Evolutionary conservation across 1,284 basidiomycete genomes (phyloP).

Genomic region (Somion occarium): DNA sequence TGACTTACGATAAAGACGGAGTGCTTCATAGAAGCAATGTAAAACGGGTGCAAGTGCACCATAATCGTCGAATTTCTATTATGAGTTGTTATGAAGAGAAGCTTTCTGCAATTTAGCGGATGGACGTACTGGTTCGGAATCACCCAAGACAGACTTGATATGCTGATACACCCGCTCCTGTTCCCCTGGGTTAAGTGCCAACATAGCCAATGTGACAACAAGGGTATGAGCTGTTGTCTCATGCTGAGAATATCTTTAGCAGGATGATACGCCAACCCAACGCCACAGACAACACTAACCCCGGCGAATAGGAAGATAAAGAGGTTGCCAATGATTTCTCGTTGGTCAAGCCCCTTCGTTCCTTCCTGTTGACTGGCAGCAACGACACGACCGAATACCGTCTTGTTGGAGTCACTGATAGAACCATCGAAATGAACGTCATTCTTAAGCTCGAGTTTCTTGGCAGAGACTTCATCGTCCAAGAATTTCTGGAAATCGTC

Average conservation of each 20-base stretch:
- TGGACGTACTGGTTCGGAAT: conserved; percentile 11
- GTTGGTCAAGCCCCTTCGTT: conserved; percentile 11
- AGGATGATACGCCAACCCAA: background rate
- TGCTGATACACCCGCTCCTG: conserved; percentile 12
- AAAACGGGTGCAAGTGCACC: conserved; percentile 10
- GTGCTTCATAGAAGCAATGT: conserved; percentile 16
- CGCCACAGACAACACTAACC: conserved; percentile 6
- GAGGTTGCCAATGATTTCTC: conserved; percentile 16
- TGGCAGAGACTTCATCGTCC: conserved; percentile 6
- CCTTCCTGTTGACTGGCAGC: conserved; percentile 12
- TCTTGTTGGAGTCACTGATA: conserved; percentile 4
- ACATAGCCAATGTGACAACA: conserved; percentile 12
- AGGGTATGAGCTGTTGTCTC: conserved; percentile 16
- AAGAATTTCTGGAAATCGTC: conserved; percentile 8
- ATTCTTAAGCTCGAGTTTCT: conserved; percentile 11
- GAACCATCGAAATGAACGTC: background rate
- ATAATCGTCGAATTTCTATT: conserved; percentile 14
- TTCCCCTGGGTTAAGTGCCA: conserved; percentile 14
- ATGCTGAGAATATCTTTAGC: conserved; percentile 4
- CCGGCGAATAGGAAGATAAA: conserved; percentile 18
- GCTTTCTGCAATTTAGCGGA: no score
- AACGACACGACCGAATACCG: conserved; percentile 15
- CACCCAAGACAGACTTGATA: conserved; percentile 10
- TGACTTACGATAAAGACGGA: conserved; percentile 17
- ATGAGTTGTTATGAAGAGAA: background rate